These are phyloP conservation scores for Fomes fomentarius DNA, from an alignment of 1,284 basidiomycete species.

Conservation along the genomic window DNA sequence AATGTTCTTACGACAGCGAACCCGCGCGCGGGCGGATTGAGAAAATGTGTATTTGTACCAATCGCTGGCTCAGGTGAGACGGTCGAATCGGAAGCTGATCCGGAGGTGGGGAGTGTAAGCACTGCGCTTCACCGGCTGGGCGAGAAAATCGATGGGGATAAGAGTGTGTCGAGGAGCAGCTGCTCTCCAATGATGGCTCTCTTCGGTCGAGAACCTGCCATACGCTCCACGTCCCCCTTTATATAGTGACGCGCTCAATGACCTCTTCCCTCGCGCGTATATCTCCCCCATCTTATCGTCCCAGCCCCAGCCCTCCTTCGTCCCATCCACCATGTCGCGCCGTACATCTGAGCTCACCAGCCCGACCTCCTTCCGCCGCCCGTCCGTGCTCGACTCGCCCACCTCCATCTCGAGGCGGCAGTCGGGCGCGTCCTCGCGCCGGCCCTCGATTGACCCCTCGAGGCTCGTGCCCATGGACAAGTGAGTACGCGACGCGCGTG, in stretches of 20 bases:
- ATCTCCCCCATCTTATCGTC: conserved; percentile 29
- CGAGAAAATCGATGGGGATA: conserved; percentile 17
- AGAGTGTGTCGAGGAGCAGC: neutral
- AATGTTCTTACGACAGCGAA: neutral
- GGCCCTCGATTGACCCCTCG: conserved; percentile 75
- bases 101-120: neutral
- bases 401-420: conserved; percentile 36
- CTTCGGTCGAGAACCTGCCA: conserved; percentile 1
- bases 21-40: neutral
- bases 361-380: conserved; percentile 21
- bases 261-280: conserved; percentile 3
- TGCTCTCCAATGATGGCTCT: neutral
- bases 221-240: neutral
- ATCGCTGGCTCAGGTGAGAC: conserved; percentile 4
- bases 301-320: no score
- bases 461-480: conserved; percentile 79
- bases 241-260: conserved; percentile 4
- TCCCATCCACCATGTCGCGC: conserved; percentile 18
- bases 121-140: neutral
- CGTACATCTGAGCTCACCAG: conserved; percentile 24
- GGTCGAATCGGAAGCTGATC: conserved; percentile 1
- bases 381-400: conserved; percentile 27
- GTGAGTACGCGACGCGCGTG: conserved; percentile 37
- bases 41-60: conserved; percentile 23
- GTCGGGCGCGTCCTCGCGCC: conserved; percentile 48